Base-by-base conservation (phyloP, 192 early-diverging fungal genomes). In the Dispira parvispora region DNA sequence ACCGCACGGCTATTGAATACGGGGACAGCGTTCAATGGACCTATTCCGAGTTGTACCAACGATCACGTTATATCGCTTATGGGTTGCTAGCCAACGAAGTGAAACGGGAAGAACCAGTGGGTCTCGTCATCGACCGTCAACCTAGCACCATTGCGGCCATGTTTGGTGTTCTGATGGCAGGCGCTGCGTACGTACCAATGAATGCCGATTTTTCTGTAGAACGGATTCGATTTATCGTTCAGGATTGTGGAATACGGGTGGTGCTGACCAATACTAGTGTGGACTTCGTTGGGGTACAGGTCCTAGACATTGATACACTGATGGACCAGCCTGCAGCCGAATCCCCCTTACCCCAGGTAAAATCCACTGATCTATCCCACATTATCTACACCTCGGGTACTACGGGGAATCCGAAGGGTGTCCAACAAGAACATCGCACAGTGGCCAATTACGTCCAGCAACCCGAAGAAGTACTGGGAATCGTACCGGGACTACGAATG, bases 371-470 rank as follows among this genome's bases (percentile, higher is more conserved):
- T 26, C 16, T 57, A 8, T n/a, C 55, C 55, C 42, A 57, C 16
- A 57, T 57, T 32, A 16, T 57, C 11, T 57, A 57, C 55, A 57
- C 55, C 8, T 57, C 55, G 21, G 55, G 55, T 38, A 57, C 21
- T 26, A 57, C 55, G 8, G 55, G 55, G 2, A 26, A 42, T 26
- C 55, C 55, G 0, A 57, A 57, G 27, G 50, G 50, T 26, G 50
- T 52, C 21, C 20, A 25, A 18, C 20, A 25, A 25, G 50, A 52
- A 3, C 50, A 52, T 26, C 50, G 18, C 18, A 52, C 21, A 1
- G 21, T 52, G 50, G 50, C 50, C 8, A 52, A 20, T 11, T 26
- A 25, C 2, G 50, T 26, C 11, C 50, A 52, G 18, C 50, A 52
- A n/a, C 21, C 18, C 20, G n/a, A n/a, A n/a, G 5, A 26, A n/a